phyloP scores from a whole-genome alignment of 2,329 filamentous ascomycete species.

The Phaeomoniella chlamydospora region DNA sequence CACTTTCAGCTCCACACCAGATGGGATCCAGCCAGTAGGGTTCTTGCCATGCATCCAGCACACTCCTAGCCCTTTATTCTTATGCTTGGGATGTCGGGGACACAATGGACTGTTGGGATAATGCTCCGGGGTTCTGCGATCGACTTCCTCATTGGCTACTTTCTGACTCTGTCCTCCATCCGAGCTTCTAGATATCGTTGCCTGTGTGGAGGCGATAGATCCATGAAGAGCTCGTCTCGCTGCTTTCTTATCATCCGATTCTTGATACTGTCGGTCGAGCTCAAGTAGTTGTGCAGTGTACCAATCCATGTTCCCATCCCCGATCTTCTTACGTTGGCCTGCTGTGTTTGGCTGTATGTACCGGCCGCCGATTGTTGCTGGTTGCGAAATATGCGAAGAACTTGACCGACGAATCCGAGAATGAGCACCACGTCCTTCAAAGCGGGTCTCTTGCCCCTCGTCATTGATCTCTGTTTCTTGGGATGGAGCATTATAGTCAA shows the following conservation, averaged over 20 bases:
- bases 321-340: not conserved
- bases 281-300: slow-evolving; percentile 10
- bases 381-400: not conserved
- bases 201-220: not conserved
- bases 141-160: slow-evolving; percentile 3
- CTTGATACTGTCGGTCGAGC: slow-evolving; percentile 4
- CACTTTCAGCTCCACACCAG: not conserved
- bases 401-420: not conserved
- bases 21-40: not conserved
- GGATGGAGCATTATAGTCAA: slow-evolving; percentile 11
- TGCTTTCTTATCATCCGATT: slow-evolving; percentile 1
- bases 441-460: slow-evolving; percentile 2
- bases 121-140: slow-evolving; percentile 12
- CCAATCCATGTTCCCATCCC: slow-evolving; percentile 7
- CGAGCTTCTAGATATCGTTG: not conserved
- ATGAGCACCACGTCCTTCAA: not conserved
- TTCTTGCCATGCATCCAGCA: slow-evolving; percentile 12
- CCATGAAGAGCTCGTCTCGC: not conserved
- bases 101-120: slow-evolving; percentile 12
- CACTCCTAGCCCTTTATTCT: slow-evolving; percentile 10
- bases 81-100: slow-evolving; percentile 11
- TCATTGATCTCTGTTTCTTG: not conserved
- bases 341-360: slow-evolving; percentile 4
- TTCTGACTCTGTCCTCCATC: slow-evolving; percentile 1
- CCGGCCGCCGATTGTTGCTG: not conserved